Percentiles rank a stretch among this genome's conserved stretches.
Conservation (phyloP, 108 stramenopile genomes). For the Skeletonema grethae region DNA sequence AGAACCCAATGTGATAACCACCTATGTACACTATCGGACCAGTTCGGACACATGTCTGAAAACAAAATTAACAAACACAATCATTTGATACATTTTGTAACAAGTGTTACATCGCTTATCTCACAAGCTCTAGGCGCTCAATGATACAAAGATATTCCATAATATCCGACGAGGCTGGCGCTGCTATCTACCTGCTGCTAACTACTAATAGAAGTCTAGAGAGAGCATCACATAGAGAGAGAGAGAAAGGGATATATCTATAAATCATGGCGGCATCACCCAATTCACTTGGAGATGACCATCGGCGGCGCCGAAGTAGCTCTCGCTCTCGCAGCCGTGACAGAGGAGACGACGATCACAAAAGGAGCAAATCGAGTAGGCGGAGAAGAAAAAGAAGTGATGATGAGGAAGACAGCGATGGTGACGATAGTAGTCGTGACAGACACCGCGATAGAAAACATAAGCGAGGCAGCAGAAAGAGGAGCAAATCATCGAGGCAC, state of each 20-base stretch:
- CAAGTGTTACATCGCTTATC: too few relatives aligned
- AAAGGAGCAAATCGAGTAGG: not conserved
- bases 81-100: too few relatives aligned
- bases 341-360: slow-evolving; percentile 14
- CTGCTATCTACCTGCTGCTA: too few relatives aligned
- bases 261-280: not conserved
- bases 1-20: slow-evolving; percentile 84
- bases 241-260: too few relatives aligned
- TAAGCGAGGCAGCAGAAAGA: slow-evolving; percentile 24
- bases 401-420: slow-evolving; percentile 26
- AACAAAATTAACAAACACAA: too few relatives aligned
- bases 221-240: too few relatives aligned
- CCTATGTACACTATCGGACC: slow-evolving; percentile 79
- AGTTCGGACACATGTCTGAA: not conserved
- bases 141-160: too few relatives aligned
- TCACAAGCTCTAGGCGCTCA: too few relatives aligned
- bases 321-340: slow-evolving; percentile 1
- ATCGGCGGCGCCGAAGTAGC: not conserved
- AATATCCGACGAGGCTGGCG: too few relatives aligned
- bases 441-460: slow-evolving; percentile 24
- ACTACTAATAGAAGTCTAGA: too few relatives aligned
- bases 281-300: not conserved
- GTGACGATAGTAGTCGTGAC: not conserved
- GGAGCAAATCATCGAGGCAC: slow-evolving; percentile 18
- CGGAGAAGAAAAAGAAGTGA: slow-evolving; percentile 11